Evolutionary conservation across 768 basidiomycete genomes (phyloP), one percentile per base, ranked within the genome.

Genomic region (Trametes cingulata): DNA sequence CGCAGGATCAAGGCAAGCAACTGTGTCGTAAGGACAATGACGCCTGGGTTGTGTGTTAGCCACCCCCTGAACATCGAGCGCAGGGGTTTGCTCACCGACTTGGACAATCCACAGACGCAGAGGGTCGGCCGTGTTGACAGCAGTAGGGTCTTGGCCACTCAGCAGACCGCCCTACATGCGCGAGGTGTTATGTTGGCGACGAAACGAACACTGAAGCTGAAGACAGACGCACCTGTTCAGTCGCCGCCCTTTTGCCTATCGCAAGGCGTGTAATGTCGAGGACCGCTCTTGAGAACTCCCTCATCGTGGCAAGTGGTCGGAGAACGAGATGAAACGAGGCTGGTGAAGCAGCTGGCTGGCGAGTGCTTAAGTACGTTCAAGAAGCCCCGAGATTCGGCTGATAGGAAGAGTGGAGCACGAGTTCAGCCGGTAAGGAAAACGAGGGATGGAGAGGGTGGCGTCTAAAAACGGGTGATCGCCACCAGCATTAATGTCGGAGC

Each of bases 11-110:
- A 80, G 1, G 86, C 83, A n/a, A 95, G 82, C 20, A 91, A 63
- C 68, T 90, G 90, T 3, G 91, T 87, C 53, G 87, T 90, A 42
- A 80, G 74, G 52, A 99, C 82, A 75, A 98, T 97, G 62, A 98
- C 80, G 49, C 88, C 90, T 91, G 64, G 3, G n/a, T n/a, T 27
- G 24, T 8, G n/a, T 29, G 24, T 27, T 27, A 22, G n/a, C 25
- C 40, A 27, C n/a, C 7, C 20, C 14, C n/a, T 19, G 24, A 22
- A 29, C 3, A 27, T 6, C 25, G 22, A 17, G 13, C n/a, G 19
- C 3, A 19, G 14, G n/a, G 10, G 9, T 2, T 22, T 15, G 70
- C 84, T 61, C 62, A 89, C 91, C 87, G 48, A 90, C 80, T 83
- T 91, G 88, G 48, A 91, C 81, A 58, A 89, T 87, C 87, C 87